phyloP scores from a whole-genome alignment of 2,329 filamentous ascomycete species.

The Fusarium sp. region DNA sequence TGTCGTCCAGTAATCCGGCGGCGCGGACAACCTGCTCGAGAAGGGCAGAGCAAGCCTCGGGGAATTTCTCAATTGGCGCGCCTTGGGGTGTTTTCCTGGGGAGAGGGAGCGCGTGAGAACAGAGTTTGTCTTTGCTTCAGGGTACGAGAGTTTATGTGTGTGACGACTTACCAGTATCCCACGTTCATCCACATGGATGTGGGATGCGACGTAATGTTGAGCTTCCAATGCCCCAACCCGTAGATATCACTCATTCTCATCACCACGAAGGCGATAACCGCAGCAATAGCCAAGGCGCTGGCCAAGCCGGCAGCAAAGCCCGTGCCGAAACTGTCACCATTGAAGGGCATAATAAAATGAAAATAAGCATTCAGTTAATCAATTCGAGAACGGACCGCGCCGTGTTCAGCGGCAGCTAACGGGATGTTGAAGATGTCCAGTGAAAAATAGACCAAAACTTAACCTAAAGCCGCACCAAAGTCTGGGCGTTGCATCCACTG shows the following conservation, averaged over 20 bases:
- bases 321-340: constrained; percentile 43
- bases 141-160: not conserved
- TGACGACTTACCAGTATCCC: constrained; percentile 65
- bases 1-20: constrained; percentile 53
- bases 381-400: not conserved
- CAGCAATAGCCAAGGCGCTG: constrained; percentile 31
- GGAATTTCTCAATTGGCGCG: constrained; percentile 52
- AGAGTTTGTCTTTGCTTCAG: not conserved
- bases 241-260: constrained; percentile 55
- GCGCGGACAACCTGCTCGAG: constrained; percentile 59
- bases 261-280: constrained; percentile 26
- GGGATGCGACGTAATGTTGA: constrained; percentile 62
- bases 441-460: not conserved
- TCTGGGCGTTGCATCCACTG: not conserved
- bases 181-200: constrained; percentile 73
- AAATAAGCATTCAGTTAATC: not conserved
- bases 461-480: not conserved
- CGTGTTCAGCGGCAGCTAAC: not conserved
- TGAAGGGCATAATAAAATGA: not conserved
- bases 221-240: constrained; percentile 66
- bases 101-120: not conserved
- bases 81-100: constrained; percentile 50
- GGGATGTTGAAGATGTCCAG: not conserved
- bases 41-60: constrained; percentile 62
- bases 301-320: constrained; percentile 48